Percentiles rank a stretch among this genome's conserved stretches.
These are phyloP conservation scores for Begonia masoniana DNA, from an alignment of 306 rosid species.

Conservation along the genomic window DNA sequence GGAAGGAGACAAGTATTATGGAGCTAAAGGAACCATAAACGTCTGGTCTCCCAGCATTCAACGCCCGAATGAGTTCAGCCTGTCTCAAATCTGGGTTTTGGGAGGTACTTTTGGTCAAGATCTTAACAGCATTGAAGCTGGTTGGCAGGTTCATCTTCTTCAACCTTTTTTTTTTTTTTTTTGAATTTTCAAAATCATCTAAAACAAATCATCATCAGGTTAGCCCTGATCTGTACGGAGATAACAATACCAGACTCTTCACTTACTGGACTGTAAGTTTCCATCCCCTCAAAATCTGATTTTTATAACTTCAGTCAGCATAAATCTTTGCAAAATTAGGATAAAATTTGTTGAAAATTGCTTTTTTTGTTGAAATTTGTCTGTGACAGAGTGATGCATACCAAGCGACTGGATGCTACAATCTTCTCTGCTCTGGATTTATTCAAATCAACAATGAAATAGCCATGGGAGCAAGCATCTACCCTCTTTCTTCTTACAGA, in stretches of 20 bases:
- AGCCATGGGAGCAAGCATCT: slow-evolving; percentile 20
- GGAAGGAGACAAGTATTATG: too few relatives aligned
- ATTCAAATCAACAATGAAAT: slow-evolving; percentile 63
- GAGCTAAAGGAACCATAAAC: slow-evolving; percentile 54
- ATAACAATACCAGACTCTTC: slow-evolving; percentile 76
- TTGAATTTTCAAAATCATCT: too few relatives aligned
- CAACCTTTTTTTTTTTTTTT: background rate
- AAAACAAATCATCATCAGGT: slow-evolving; percentile 26
- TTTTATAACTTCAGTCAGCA: slow-evolving; percentile 9
- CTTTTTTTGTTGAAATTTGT: too few relatives aligned
- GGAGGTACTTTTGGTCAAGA: slow-evolving; percentile 93
- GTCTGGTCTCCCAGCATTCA: slow-evolving; percentile 91
- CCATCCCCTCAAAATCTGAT: background rate
- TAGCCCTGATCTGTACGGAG: slow-evolving; percentile 82
- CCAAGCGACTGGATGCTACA: slow-evolving; percentile 64
- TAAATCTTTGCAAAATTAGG: too few relatives aligned
- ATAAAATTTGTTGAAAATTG: too few relatives aligned
- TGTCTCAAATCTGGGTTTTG: slow-evolving; percentile 82
- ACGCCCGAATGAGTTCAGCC: slow-evolving; percentile 76
- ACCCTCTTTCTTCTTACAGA: slow-evolving; percentile 47
- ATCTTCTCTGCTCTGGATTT: slow-evolving; percentile 86
- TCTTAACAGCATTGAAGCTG: slow-evolving; percentile 16
- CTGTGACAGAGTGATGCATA: slow-evolving; percentile 27
- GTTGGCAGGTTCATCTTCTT: slow-evolving; percentile 63
- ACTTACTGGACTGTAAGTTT: slow-evolving; percentile 47